phyloP scores from a whole-genome alignment of 129 eudicot genomes.

The Erigeron canadensis region DNA sequence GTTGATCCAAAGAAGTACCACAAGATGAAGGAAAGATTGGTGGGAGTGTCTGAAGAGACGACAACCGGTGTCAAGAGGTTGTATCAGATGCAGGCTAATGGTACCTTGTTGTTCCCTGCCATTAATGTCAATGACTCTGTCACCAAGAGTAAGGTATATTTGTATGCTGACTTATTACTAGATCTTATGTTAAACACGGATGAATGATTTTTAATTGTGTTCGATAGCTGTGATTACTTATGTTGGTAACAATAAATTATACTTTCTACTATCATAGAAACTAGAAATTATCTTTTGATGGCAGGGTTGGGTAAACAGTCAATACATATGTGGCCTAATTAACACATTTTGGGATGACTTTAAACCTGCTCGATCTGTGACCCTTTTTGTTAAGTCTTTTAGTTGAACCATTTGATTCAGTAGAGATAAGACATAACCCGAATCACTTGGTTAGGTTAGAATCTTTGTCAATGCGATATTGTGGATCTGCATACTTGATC shows the following conservation, averaged over 20 bases:
- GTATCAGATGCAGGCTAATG: conserved; percentile 49
- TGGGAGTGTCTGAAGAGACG: conserved; percentile 16
- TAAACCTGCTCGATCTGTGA: neutral
- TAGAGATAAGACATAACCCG: no score
- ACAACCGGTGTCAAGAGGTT: conserved; percentile 20
- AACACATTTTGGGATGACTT: neutral
- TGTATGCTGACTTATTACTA: neutral
- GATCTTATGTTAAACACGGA: neutral
- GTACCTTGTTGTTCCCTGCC: conserved; percentile 43
- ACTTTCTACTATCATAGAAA: neutral
- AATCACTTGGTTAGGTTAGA: neutral
- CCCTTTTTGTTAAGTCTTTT: neutral
- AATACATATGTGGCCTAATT: neutral
- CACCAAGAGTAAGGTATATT: conserved; percentile 45
- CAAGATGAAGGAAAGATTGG: conserved; percentile 17
- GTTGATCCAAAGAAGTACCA: conserved; percentile 6
- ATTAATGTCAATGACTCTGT: conserved; percentile 44
- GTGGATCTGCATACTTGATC: conserved; percentile 12
- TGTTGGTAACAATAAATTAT: no score
- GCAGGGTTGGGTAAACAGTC: neutral
- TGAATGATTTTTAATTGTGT: neutral
- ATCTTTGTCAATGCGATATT: neutral
- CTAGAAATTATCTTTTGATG: neutral
- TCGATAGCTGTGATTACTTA: neutral
- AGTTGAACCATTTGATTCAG: neutral